Evolutionary conservation across 2,329 filamentous ascomycete genomes (phyloP).

Genomic region (Periconia digitata): DNA sequence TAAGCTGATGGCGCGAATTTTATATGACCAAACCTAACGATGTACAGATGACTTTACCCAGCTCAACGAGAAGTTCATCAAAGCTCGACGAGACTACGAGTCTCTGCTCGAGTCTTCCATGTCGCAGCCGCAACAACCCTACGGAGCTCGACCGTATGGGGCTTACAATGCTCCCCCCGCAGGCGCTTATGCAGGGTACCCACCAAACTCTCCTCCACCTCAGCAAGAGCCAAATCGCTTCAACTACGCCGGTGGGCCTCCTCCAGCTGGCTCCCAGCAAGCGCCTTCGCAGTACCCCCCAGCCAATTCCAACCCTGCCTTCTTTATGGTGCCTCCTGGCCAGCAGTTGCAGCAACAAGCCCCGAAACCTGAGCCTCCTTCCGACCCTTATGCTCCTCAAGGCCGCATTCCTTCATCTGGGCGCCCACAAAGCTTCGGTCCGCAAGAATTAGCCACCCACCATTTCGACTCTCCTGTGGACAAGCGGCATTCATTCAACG

Average conservation of each 20-base stretch:
- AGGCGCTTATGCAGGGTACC: slow-evolving; percentile 34
- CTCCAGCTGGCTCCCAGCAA: slow-evolving; percentile 37
- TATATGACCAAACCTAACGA: slow-evolving; percentile 10
- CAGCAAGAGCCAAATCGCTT: slow-evolving; percentile 36
- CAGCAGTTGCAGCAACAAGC: slow-evolving; percentile 35
- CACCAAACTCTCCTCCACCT: slow-evolving; percentile 36
- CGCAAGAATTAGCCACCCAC: slow-evolving; percentile 51
- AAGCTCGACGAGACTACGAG: slow-evolving; percentile 95
- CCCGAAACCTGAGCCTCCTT: slow-evolving; percentile 26
- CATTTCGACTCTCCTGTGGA: slow-evolving; percentile 52
- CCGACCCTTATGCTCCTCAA: slow-evolving; percentile 45
- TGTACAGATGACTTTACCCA: slow-evolving; percentile 90
- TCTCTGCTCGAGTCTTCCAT: slow-evolving; percentile 94
- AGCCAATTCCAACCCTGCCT: slow-evolving; percentile 41
- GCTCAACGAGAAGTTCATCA: slow-evolving; percentile 99
- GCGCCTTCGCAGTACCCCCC: slow-evolving; percentile 40
- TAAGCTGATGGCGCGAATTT: slow-evolving; percentile 41
- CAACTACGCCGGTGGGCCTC: slow-evolving; percentile 29
- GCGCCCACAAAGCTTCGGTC: slow-evolving; percentile 42
- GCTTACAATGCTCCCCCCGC: slow-evolving; percentile 38
- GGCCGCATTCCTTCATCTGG: slow-evolving; percentile 30
- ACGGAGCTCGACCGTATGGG: slow-evolving; percentile 63
- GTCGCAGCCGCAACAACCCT: slow-evolving; percentile 85
- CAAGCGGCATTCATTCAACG: slow-evolving; percentile 44
- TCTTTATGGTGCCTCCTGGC: slow-evolving; percentile 42